Percentiles rank a stretch among this genome's conserved stretches.
Evolutionary conservation across 179 eudicot genomes (phyloP).

Genomic region (Beta lomatogona): DNA sequence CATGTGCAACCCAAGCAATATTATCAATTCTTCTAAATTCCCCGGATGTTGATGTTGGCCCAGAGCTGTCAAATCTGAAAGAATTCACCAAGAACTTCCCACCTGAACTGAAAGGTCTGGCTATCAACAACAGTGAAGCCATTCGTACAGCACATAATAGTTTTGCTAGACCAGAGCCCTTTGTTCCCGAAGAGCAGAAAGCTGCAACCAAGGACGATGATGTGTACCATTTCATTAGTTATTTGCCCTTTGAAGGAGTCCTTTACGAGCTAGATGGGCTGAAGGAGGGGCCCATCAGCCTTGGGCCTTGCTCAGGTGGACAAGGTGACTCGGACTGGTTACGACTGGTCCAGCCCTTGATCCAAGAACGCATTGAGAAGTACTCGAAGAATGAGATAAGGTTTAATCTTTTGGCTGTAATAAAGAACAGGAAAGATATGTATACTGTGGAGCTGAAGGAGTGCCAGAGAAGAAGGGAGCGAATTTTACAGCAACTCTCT

Average conservation of each 20-base stretch:
- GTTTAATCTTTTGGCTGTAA: conserved; percentile 81
- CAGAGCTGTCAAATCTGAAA: conserved; percentile 74
- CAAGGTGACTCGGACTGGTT: conserved; percentile 84
- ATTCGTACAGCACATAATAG: conserved; percentile 94
- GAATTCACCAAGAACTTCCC: conserved; percentile 91
- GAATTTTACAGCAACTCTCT: conserved; percentile 71
- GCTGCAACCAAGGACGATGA: conserved; percentile 91
- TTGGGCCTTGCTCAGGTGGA: conserved; percentile 82
- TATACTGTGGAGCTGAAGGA: conserved; percentile 92
- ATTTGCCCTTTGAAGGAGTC: conserved; percentile 83
- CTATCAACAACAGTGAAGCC: conserved; percentile 97
- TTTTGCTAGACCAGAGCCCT: conserved; percentile 96
- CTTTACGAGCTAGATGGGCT: conserved; percentile 94
- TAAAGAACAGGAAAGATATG: conserved; percentile 90
- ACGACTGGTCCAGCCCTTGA: conserved; percentile 75
- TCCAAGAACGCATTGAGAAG: conserved; percentile 86
- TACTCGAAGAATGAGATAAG: conserved; percentile 86
- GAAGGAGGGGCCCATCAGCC: conserved; percentile 94
- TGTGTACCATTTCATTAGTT: conserved; percentile 95
- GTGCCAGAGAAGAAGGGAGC: conserved; percentile 80
- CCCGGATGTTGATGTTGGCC: conserved; percentile 89
- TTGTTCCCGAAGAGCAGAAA: conserved; percentile 90
- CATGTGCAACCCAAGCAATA: conserved; percentile 99
- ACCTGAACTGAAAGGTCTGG: conserved; percentile 95
- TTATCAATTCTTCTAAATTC: conserved; percentile 88